These are phyloP conservation scores for Rhizophagus clarus DNA, from an alignment of 192 early-diverging fungal species.

Conservation along the genomic window DNA sequence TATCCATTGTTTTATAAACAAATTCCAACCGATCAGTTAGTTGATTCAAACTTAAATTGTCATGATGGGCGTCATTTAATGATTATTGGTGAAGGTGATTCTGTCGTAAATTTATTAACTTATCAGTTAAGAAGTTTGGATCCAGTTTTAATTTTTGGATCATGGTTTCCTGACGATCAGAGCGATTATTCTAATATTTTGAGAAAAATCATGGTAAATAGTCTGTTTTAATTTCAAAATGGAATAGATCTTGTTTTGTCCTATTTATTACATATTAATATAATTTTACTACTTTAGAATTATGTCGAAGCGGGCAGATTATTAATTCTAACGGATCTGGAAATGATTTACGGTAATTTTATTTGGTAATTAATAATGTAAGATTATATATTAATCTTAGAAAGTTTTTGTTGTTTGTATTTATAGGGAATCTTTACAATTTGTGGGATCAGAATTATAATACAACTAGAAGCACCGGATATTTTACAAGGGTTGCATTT, in stretches of 20 bases:
- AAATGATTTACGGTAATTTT: slow-evolving; percentile 15
- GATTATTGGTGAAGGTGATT: slow-evolving; percentile 21
- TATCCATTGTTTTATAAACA: background rate
- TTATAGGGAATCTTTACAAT: slow-evolving; percentile 27
- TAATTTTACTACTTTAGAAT: background rate
- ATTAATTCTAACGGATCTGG: slow-evolving; percentile 28
- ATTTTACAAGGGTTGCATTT: slow-evolving; percentile 18
- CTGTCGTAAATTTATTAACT: slow-evolving; percentile 9
- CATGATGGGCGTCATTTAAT: slow-evolving; percentile 14
- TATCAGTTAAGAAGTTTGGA: slow-evolving; percentile 4
- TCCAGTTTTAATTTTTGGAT: slow-evolving; percentile 16
- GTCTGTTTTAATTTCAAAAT: background rate
- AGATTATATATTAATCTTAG: no score
- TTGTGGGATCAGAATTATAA: slow-evolving; percentile 29
- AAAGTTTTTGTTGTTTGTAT: background rate
- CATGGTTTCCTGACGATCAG: slow-evolving; percentile 27
- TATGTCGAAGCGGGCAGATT: slow-evolving; percentile 23
- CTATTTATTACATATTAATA: background rate
- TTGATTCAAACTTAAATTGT: slow-evolving; percentile 13
- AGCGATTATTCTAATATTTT: slow-evolving; percentile 13
- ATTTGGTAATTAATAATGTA: background rate
- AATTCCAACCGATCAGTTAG: background rate
- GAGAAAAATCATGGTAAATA: slow-evolving; percentile 20
- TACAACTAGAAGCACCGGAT: background rate
- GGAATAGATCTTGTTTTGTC: no score